phyloP scores from a whole-genome alignment of 2,329 filamentous ascomycete species.

The Xylariaceae sp. region DNA sequence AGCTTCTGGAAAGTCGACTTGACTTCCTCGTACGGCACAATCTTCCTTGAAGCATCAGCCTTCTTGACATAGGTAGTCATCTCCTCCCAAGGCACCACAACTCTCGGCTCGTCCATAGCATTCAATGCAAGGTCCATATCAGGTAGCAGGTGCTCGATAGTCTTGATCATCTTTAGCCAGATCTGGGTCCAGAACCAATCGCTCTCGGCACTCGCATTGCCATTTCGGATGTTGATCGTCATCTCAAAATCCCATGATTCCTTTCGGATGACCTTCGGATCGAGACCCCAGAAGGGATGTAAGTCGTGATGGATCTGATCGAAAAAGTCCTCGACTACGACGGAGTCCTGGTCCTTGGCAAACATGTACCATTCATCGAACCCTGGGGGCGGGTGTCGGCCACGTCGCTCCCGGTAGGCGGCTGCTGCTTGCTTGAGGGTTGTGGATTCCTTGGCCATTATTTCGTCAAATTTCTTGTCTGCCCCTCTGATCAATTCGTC shows the following conservation, averaged over 20 bases:
- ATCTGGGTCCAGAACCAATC: slow-evolving; percentile 59
- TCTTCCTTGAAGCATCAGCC: slow-evolving; percentile 46
- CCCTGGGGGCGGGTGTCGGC: slow-evolving; percentile 49
- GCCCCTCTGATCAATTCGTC: slow-evolving; percentile 43
- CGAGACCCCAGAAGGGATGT: slow-evolving; percentile 53
- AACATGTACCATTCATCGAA: slow-evolving; percentile 49
- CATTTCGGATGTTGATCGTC: slow-evolving; percentile 57
- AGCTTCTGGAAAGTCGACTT: slow-evolving; percentile 44
- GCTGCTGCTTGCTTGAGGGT: slow-evolving; percentile 45
- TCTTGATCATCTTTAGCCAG: slow-evolving; percentile 53
- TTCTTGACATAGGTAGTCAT: slow-evolving; percentile 53
- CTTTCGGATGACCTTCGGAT: slow-evolving; percentile 46
- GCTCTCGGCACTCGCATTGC: slow-evolving; percentile 48
- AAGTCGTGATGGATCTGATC: slow-evolving; percentile 54
- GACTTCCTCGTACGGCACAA: slow-evolving; percentile 45
- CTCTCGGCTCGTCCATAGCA: slow-evolving; percentile 63
- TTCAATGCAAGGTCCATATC: slow-evolving; percentile 69
- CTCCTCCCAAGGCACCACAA: slow-evolving; percentile 63
- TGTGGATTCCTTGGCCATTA: slow-evolving; percentile 40
- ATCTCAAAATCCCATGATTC: slow-evolving; percentile 57
- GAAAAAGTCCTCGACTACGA: slow-evolving; percentile 49
- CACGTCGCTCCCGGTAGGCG: slow-evolving; percentile 44
- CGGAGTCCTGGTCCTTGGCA: slow-evolving; percentile 39
- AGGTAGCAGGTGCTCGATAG: slow-evolving; percentile 55
- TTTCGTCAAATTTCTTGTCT: slow-evolving; percentile 36